A percentile compares a stretch with the other conserved stretches of the same genome.
Conservation (phyloP, 2,329 filamentous ascomycete species). For the Cladosporium sp. region DNA sequence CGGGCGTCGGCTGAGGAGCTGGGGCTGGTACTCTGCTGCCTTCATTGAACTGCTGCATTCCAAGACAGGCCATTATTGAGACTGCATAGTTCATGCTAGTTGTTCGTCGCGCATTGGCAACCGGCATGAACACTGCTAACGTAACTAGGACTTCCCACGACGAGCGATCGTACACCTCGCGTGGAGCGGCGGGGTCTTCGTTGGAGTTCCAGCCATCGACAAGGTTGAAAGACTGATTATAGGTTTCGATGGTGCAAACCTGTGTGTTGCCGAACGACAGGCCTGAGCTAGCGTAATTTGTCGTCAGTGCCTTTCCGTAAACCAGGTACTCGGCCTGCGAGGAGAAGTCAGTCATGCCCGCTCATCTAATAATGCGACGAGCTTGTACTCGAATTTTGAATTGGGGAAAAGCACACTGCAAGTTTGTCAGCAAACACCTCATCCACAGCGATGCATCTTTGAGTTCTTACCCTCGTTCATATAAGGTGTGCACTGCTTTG, state of each 20-base stretch:
- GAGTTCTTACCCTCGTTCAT: not conserved
- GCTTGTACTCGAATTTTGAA: not conserved
- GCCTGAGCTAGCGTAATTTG: not conserved
- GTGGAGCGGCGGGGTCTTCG: not conserved
- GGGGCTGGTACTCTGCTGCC: not conserved
- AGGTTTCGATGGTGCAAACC: not conserved
- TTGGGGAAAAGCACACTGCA: not conserved
- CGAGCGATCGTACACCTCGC: not conserved
- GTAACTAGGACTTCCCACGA: not conserved
- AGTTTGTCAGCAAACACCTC: not conserved
- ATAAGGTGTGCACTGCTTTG: not conserved
- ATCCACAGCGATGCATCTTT: not conserved
- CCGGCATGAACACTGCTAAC: not conserved
- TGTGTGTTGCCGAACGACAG: not conserved
- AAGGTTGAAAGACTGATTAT: not conserved
- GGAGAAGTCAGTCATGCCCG: not conserved
- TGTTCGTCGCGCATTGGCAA: not conserved
- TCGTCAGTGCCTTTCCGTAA: not conserved
- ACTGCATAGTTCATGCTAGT: not conserved
- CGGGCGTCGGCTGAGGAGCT: not conserved
- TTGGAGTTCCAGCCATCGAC: not conserved
- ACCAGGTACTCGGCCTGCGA: not conserved
- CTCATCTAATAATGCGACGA: not conserved
- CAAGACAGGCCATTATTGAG: not conserved
- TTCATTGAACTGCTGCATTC: not conserved